These are phyloP conservation scores for Keithomyces neogunnii DNA, from an alignment of 2,329 filamentous ascomycete genomes.

Conservation along the genomic window DNA sequence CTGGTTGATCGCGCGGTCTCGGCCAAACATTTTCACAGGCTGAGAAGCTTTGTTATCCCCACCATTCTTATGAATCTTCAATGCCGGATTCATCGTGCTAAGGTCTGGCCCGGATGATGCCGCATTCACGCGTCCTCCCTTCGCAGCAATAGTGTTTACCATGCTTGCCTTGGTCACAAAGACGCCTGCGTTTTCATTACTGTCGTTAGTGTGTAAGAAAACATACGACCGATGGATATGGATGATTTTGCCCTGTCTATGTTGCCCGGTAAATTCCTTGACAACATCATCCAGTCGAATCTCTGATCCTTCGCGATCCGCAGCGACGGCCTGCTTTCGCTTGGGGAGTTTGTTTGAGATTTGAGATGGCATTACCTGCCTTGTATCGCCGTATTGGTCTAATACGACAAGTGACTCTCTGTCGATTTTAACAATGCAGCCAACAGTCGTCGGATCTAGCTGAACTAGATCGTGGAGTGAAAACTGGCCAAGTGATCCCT, in stretches of 20 bases:
- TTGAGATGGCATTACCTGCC: constrained; percentile 80
- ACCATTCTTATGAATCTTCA: constrained; percentile 59
- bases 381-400: constrained; percentile 79
- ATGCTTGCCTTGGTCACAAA: constrained; percentile 82
- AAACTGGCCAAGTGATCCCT: constrained; percentile 78
- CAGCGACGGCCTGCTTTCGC: constrained; percentile 78
- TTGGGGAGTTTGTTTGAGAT: constrained; percentile 82
- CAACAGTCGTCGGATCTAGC: constrained; percentile 85
- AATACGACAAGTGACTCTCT: constrained; percentile 83
- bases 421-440: constrained; percentile 89
- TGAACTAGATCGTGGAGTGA: constrained; percentile 91
- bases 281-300: constrained; percentile 88
- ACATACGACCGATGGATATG: constrained; percentile 92
- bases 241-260: constrained; percentile 78
- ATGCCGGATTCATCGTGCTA: constrained; percentile 83
- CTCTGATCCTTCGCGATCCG: constrained; percentile 87
- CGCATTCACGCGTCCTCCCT: constrained; percentile 70
- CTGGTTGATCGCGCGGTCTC: constrained; percentile 81
- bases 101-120: constrained; percentile 64
- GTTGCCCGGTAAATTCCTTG: constrained; percentile 80
- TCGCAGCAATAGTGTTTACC: constrained; percentile 86
- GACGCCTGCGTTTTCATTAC: constrained; percentile 79
- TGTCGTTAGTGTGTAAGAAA: constrained; percentile 78
- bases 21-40: constrained; percentile 68
- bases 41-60: constrained; percentile 40